Conservation (phyloP, 1,284 basidiomycete species). For the Schizopora paradoxa region DNA sequence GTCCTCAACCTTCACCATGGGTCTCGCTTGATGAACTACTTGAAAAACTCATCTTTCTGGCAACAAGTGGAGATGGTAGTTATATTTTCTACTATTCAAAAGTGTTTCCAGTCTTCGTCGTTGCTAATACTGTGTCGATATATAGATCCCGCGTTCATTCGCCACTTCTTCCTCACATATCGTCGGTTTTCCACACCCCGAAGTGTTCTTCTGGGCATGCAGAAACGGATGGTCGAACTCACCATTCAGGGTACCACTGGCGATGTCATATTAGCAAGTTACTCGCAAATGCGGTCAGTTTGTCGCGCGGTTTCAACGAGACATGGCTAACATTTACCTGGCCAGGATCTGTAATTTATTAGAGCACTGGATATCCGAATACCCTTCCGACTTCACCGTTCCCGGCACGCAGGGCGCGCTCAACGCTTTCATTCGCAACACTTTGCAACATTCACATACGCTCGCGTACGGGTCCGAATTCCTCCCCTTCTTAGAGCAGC, state of each 20-base stretch:
- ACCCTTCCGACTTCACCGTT: constrained; percentile 72
- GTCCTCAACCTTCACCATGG: constrained; percentile 54
- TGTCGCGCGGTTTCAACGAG: background rate
- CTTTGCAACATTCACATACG: constrained; percentile 70
- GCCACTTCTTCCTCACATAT: constrained; percentile 75
- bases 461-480: constrained; percentile 78
- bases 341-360: constrained; percentile 69
- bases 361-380: constrained; percentile 67
- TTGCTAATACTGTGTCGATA: constrained; percentile 10
- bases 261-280: constrained; percentile 77
- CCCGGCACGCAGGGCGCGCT: constrained; percentile 66
- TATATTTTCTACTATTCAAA: background rate
- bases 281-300: constrained; percentile 73
- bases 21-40: constrained; percentile 68
- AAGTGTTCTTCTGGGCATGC: constrained; percentile 73
- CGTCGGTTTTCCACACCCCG: constrained; percentile 73
- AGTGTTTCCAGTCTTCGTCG: constrained; percentile 5
- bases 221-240: constrained; percentile 73
- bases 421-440: constrained; percentile 67
- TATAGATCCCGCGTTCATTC: constrained; percentile 66
- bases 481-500: constrained; percentile 65
- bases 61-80: constrained; percentile 74
- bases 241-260: constrained; percentile 56
- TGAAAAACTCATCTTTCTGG: constrained; percentile 70
- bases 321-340: background rate